Conservation (phyloP, 306 rosid species). For the Quercus aquifolioides region DNA sequence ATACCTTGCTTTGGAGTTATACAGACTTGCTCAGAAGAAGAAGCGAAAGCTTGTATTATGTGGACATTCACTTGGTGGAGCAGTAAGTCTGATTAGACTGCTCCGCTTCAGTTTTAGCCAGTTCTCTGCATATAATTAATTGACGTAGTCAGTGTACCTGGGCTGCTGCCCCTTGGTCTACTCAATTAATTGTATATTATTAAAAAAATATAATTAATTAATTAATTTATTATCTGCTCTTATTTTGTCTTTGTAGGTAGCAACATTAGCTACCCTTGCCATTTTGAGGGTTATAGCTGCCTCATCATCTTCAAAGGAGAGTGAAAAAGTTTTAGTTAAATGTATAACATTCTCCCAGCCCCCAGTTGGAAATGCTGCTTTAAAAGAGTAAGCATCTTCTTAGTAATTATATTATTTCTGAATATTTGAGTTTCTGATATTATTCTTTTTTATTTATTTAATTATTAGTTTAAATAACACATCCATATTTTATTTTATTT, state of each 20-base stretch:
- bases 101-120: background rate
- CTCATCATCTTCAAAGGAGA: slow-evolving; percentile 80
- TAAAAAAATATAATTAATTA: slow-evolving; percentile 1
- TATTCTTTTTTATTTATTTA: background rate
- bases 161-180: background rate
- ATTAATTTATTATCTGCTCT: slow-evolving; percentile 18
- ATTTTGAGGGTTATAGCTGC: slow-evolving; percentile 96
- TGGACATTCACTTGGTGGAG: slow-evolving; percentile 99
- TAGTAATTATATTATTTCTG: slow-evolving; percentile 7
- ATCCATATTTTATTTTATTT: background rate
- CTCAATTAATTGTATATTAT: background rate
- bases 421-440: slow-evolving; percentile 5
- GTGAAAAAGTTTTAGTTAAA: slow-evolving; percentile 63
- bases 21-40: slow-evolving; percentile 95
- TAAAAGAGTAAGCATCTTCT: slow-evolving; percentile 74
- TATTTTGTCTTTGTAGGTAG: slow-evolving; percentile 55
- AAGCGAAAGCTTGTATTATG: slow-evolving; percentile 88
- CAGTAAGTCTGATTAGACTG: slow-evolving; percentile 54
- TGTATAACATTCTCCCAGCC: slow-evolving; percentile 98
- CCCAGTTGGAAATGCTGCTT: slow-evolving; percentile 97
- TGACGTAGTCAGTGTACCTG: background rate
- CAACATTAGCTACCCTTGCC: slow-evolving; percentile 95
- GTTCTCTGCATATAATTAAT: background rate
- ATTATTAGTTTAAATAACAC: background rate
- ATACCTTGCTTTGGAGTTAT: slow-evolving; percentile 93